A percentile compares a stretch with the other conserved stretches of the same genome.
phyloP scores from a whole-genome alignment of 2,329 filamentous ascomycete species.

The Fusarium zealandicum region DNA sequence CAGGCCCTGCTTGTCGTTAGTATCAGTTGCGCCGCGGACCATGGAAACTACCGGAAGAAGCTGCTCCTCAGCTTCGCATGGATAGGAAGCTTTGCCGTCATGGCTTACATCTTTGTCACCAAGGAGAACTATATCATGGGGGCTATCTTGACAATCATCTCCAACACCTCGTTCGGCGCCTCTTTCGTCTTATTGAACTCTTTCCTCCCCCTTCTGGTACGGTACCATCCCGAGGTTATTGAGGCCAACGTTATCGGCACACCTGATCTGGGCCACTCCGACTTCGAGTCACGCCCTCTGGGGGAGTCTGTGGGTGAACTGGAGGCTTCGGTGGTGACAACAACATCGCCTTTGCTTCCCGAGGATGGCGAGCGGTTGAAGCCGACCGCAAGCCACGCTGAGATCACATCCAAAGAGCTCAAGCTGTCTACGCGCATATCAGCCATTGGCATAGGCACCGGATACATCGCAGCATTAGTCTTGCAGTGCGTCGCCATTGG shows the following conservation, averaged over 20 bases:
- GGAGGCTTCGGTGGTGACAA: constrained; percentile 46
- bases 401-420: constrained; percentile 71
- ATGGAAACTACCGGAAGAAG: constrained; percentile 89
- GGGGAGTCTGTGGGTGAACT: constrained; percentile 46
- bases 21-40: constrained; percentile 94
- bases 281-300: constrained; percentile 46
- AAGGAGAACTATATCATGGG: constrained; percentile 81
- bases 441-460: constrained; percentile 90
- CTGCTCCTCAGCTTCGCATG: constrained; percentile 87
- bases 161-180: constrained; percentile 93
- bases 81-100: constrained; percentile 80
- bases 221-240: constrained; percentile 72
- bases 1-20: constrained; percentile 93
- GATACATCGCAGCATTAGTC: constrained; percentile 85
- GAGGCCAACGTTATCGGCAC: constrained; percentile 40
- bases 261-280: constrained; percentile 44
- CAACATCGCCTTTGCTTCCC: constrained; percentile 57
- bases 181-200: constrained; percentile 96
- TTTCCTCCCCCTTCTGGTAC: constrained; percentile 88
- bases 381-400: constrained; percentile 52
- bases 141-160: constrained; percentile 83
- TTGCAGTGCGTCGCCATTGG: constrained; percentile 83
- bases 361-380: constrained; percentile 47
- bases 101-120: constrained; percentile 83
- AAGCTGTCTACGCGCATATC: constrained; percentile 89